Conservation (phyloP, 1,284 basidiomycete genomes). For the Microbotryum lychnidis-dioicae region DNA sequence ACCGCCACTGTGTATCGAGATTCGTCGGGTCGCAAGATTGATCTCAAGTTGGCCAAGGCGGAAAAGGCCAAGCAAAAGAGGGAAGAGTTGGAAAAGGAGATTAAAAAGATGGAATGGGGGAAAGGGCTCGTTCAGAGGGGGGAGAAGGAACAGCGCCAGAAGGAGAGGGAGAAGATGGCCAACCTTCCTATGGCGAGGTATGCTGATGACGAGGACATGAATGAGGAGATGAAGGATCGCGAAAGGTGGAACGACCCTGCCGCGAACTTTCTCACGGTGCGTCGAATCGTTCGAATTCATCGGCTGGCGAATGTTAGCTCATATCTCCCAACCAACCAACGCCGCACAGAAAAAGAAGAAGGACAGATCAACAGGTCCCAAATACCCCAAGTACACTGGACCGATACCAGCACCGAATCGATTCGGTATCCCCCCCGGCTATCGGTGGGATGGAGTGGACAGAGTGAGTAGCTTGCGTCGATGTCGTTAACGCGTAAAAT, state of each 20-base stretch:
- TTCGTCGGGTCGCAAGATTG: constrained; percentile 74
- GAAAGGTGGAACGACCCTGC: constrained; percentile 93
- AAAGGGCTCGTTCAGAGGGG: constrained; percentile 84
- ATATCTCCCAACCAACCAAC: neutral
- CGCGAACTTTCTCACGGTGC: constrained; percentile 77
- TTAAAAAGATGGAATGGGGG: constrained; percentile 90
- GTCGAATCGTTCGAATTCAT: constrained; percentile 36
- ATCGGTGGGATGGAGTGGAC: constrained; percentile 73
- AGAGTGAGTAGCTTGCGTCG: constrained; percentile 55
- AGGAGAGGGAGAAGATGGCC: constrained; percentile 57
- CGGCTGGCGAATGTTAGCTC: neutral
- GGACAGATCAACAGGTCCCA: constrained; percentile 7
- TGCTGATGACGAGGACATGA: constrained; percentile 75
- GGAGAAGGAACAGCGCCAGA: constrained; percentile 57
- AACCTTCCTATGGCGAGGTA: constrained; percentile 56
- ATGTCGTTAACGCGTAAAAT: neutral
- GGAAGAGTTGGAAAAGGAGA: constrained; percentile 71
- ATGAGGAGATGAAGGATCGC: constrained; percentile 66
- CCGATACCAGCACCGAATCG: constrained; percentile 86
- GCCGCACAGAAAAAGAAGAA: constrained; percentile 50
- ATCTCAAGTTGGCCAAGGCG: constrained; percentile 70
- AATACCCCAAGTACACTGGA: constrained; percentile 70
- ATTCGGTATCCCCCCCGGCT: constrained; percentile 88
- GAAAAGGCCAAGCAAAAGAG: constrained; percentile 70
- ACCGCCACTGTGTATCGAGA: constrained; percentile 95